A percentile compares a stretch with the other conserved stretches of the same genome.
phyloP scores from a whole-genome alignment of 2,329 filamentous ascomycete genomes.

The Westerdykella aurantiaca region DNA sequence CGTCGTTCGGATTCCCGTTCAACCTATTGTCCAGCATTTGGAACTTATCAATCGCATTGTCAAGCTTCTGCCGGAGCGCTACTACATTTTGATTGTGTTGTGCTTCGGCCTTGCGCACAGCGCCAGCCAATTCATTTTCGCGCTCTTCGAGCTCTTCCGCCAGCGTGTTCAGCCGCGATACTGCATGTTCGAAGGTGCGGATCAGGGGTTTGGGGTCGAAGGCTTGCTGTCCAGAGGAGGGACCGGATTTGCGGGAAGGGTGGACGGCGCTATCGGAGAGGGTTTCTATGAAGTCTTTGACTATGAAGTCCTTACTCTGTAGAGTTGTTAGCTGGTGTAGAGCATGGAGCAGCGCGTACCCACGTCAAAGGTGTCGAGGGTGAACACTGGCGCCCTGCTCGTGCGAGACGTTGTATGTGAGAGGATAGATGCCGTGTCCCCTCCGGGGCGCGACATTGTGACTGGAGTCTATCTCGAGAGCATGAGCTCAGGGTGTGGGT shows the following conservation, averaged over 20 bases:
- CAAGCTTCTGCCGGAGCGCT: conserved; percentile 79
- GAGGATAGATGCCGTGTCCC: conserved; percentile 41
- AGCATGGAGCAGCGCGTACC: conserved; percentile 15
- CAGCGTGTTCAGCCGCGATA: conserved; percentile 63
- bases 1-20: conserved; percentile 55
- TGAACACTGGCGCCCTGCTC: conserved; percentile 69
- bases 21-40: conserved; percentile 81
- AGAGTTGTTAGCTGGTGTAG: background rate
- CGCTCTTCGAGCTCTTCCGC: conserved; percentile 81
- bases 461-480: conserved; percentile 7
- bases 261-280: conserved; percentile 80
- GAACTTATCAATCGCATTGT: conserved; percentile 87
- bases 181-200: conserved; percentile 77
- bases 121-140: conserved; percentile 84
- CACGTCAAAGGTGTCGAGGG: conserved; percentile 63
- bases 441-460: conserved; percentile 32
- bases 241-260: conserved; percentile 70
- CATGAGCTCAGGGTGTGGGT: conserved; percentile 6
- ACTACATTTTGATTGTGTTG: conserved; percentile 90
- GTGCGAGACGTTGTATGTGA: conserved; percentile 38
- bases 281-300: conserved; percentile 93
- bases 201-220: conserved; percentile 98
- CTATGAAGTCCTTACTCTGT: conserved; percentile 75
- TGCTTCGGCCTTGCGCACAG: conserved; percentile 83
- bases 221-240: conserved; percentile 37